A percentile compares a stretch with the other conserved stretches of the same genome.
Evolutionary conservation across 163 green algal genomes (phyloP).

Genomic region (Coccomyxa subellipsoidea): DNA sequence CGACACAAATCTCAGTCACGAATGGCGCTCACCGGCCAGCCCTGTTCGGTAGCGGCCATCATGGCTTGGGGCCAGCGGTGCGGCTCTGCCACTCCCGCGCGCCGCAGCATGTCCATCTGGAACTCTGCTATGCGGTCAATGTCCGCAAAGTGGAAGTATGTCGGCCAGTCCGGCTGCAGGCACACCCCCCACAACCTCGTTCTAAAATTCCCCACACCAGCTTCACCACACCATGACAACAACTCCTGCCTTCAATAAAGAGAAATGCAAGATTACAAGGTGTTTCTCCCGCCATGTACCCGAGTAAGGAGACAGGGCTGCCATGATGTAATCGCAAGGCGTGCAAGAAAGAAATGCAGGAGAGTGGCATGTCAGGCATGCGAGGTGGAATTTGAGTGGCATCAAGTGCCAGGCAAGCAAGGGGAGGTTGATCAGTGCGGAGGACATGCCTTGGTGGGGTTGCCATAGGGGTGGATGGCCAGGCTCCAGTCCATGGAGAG

Average conservation of each 20-base stretch:
- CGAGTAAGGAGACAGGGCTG: no score
- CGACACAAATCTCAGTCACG: no score
- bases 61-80: neutral
- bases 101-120: neutral
- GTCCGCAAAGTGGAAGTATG: neutral
- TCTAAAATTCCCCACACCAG: no score
- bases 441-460: neutral
- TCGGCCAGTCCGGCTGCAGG: neutral
- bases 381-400: no score
- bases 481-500: constrained; percentile 12
- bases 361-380: no score
- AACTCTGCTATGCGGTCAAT: neutral
- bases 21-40: neutral
- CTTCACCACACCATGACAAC: no score
- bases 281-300: no score
- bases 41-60: constrained; percentile 2
- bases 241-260: no score
- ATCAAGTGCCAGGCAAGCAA: neutral
- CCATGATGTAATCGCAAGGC: no score
- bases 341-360: no score
- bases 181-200: no score
- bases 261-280: no score
- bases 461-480: constrained; percentile 12
- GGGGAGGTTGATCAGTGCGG: neutral
- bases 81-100: neutral